Percentiles rank a stretch among this genome's conserved stretches.
Conservation (phyloP, 2,329 filamentous ascomycete species). For the Neofusicoccum ribis region DNA sequence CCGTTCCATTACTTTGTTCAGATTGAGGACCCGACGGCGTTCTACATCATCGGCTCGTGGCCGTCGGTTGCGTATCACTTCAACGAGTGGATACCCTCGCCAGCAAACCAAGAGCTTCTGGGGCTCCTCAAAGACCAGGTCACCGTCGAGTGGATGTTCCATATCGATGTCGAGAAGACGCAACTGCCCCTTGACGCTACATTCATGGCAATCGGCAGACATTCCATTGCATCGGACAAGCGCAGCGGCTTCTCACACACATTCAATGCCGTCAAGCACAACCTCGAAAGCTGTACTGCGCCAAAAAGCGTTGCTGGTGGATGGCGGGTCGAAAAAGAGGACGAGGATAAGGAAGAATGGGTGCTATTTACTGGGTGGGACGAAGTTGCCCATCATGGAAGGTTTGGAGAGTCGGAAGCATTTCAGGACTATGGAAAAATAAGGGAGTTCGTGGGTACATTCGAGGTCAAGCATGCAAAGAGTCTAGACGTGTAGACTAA, state of each 20-base stretch:
- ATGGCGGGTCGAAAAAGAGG: conserved; percentile 42
- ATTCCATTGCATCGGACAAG: conserved; percentile 31
- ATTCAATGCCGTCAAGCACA: conserved; percentile 28
- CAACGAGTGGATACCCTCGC: conserved; percentile 44
- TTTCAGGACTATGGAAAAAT: conserved; percentile 32
- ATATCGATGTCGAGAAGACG: conserved; percentile 42
- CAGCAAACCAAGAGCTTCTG: conserved; percentile 44
- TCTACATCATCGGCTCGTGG: conserved; percentile 52
- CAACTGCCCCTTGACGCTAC: conserved; percentile 32
- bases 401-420: conserved; percentile 35
- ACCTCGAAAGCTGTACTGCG: conserved; percentile 31
- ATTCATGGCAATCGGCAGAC: conserved; percentile 36
- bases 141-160: conserved; percentile 46
- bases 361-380: conserved; percentile 45
- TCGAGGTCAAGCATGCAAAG: conserved; percentile 31
- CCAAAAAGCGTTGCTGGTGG: conserved; percentile 36
- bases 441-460: conserved; percentile 23
- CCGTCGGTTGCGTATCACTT: conserved; percentile 44
- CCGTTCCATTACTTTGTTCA: conserved; percentile 44
- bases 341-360: conserved; percentile 41
- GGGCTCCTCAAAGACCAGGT: conserved; percentile 38
- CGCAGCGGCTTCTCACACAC: conserved; percentile 29
- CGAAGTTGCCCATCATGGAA: conserved; percentile 35
- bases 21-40: conserved; percentile 43
- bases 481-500: conserved; percentile 24